These are phyloP conservation scores for Bocquillonia castaneifolia DNA, from an alignment of 441 rosid species.

Conservation along the genomic window DNA sequence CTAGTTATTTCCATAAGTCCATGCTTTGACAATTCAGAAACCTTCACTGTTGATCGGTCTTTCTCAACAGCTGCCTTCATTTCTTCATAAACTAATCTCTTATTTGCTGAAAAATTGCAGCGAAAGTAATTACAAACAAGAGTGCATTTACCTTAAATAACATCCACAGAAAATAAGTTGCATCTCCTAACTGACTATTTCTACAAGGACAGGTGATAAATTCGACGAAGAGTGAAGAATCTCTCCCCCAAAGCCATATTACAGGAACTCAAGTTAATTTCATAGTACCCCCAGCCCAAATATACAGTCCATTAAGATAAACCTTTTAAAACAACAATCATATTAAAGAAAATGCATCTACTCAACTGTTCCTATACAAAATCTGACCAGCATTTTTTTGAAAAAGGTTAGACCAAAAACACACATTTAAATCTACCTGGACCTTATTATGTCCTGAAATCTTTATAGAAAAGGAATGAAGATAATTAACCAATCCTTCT, in stretches of 20 bases:
- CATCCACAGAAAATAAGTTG: slow-evolving; percentile 1
- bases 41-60: slow-evolving; percentile 84
- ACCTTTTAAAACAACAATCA: background rate
- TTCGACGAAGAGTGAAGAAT: background rate
- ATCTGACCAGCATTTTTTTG: background rate
- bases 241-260: background rate
- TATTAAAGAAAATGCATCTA: background rate
- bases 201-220: background rate
- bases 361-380: background rate
- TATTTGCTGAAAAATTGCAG: slow-evolving; percentile 57
- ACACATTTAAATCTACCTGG: background rate
- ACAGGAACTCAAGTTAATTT: background rate
- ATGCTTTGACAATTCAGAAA: slow-evolving; percentile 84
- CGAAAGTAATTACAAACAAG: slow-evolving; percentile 16
- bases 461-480: background rate
- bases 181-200: slow-evolving; percentile 7
- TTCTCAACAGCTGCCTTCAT: slow-evolving; percentile 83
- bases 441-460: background rate
- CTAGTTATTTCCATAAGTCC: slow-evolving; percentile 98
- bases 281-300: background rate
- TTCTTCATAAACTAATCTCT: slow-evolving; percentile 85
- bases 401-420: background rate
- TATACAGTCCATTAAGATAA: background rate
- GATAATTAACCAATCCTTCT: background rate
- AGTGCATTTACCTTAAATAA: slow-evolving; percentile 4